These are phyloP conservation scores for Calocybe gangraenosa DNA, from an alignment of 768 basidiomycete species.

Conservation along the genomic window DNA sequence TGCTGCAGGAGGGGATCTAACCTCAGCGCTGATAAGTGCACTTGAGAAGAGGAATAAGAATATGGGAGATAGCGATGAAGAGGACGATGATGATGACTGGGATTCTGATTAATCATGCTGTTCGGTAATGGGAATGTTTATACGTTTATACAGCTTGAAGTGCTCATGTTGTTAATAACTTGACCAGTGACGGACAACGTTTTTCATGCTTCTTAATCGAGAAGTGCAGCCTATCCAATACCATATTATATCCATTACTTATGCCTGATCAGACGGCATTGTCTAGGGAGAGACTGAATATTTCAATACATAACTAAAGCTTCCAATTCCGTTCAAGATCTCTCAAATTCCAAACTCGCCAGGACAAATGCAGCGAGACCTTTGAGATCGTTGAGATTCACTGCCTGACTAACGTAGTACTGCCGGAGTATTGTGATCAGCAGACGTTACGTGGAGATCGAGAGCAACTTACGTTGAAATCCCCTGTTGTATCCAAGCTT, in stretches of 20 bases:
- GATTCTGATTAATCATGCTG: constrained; percentile 43
- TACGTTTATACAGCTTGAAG: too few relatives aligned
- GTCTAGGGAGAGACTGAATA: too few relatives aligned
- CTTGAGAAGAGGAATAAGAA: constrained; percentile 81
- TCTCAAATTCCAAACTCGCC: constrained; percentile 42
- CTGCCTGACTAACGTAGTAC: constrained; percentile 40
- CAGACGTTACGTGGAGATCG: neutral
- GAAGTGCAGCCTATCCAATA: too few relatives aligned
- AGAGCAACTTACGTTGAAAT: constrained; percentile 28
- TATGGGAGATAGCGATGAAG: constrained; percentile 81
- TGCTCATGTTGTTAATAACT: too few relatives aligned
- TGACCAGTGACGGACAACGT: too few relatives aligned
- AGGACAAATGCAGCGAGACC: constrained; percentile 41
- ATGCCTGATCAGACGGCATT: too few relatives aligned
- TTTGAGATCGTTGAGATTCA: constrained; percentile 41
- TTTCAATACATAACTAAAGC: too few relatives aligned
- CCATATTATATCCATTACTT: too few relatives aligned
- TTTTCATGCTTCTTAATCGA: too few relatives aligned
- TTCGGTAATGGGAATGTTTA: too few relatives aligned
- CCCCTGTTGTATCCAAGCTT: constrained; percentile 32
- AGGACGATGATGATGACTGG: constrained; percentile 71
- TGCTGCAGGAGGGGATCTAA: constrained; percentile 67
- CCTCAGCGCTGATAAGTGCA: constrained; percentile 79
- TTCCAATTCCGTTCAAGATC: neutral
- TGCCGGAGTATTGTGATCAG: constrained; percentile 14